Percentiles rank a stretch among this genome's conserved stretches.
Evolutionary conservation across 78 protist genomes (phyloP).

Genomic region (Bodo saltans): DNA sequence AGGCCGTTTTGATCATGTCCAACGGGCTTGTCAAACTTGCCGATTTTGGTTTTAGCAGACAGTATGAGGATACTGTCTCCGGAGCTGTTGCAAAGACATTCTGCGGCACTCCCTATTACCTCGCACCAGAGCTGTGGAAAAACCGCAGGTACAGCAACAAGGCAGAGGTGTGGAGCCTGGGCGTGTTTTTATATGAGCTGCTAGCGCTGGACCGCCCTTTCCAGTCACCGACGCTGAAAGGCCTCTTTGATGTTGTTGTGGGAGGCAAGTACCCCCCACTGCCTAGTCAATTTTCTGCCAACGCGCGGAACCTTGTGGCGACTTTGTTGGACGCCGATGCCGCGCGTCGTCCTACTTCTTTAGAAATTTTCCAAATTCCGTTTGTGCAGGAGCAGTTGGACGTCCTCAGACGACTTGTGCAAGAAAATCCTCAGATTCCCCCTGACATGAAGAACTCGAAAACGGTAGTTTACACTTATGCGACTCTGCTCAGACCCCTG

Average conservation of each 20-base stretch:
- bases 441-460: background rate
- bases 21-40: too few relatives aligned
- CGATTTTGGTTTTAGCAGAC: too few relatives aligned
- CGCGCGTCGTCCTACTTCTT: background rate
- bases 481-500: too few relatives aligned
- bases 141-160: constrained; percentile 61
- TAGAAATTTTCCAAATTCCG: constrained; percentile 7
- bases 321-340: background rate
- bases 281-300: background rate
- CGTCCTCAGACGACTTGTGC: background rate
- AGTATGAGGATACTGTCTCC: too few relatives aligned
- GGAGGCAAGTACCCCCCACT: constrained; percentile 12
- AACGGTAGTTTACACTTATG: too few relatives aligned
- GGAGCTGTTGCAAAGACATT: too few relatives aligned
- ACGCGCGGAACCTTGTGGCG: background rate
- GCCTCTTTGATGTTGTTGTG: background rate
- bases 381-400: background rate
- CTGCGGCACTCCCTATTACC: constrained; percentile 70
- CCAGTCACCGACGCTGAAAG: background rate
- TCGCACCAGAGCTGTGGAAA: constrained; percentile 67
- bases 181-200: constrained; percentile 58
- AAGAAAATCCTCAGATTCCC: background rate
- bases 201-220: background rate
- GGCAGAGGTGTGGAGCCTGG: constrained; percentile 85
- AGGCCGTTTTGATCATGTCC: too few relatives aligned